These are phyloP conservation scores for Volvariella volvacea DNA, from an alignment of 1,284 basidiomycete genomes.

Conservation along the genomic window DNA sequence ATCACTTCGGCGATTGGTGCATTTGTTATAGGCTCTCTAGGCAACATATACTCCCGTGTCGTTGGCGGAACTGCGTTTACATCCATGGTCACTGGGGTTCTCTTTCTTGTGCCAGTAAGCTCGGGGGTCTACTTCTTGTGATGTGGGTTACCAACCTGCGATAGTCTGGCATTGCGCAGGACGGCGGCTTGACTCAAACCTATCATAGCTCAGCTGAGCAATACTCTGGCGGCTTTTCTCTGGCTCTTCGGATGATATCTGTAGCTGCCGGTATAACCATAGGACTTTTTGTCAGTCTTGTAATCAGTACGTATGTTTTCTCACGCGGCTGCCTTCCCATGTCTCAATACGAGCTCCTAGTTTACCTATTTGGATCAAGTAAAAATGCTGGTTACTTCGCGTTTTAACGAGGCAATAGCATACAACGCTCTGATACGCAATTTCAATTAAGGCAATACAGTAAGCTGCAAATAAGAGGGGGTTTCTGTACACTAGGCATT, in stretches of 20 bases:
- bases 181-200: constrained; percentile 72
- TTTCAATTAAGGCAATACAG: constrained; percentile 12
- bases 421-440: too few relatives aligned
- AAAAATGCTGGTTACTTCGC: constrained; percentile 74
- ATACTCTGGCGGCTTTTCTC: constrained; percentile 61
- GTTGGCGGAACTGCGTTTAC: constrained; percentile 81
- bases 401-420: constrained; percentile 42
- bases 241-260: constrained; percentile 74
- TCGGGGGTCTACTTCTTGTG: constrained; percentile 6
- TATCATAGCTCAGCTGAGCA: constrained; percentile 59
- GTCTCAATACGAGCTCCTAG: constrained; percentile 21
- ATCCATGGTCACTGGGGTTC: constrained; percentile 82
- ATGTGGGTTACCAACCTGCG: constrained; percentile 1
- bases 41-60: constrained; percentile 75
- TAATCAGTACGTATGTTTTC: constrained; percentile 35
- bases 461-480: constrained; percentile 6
- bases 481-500: constrained; percentile 9
- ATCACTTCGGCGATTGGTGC: constrained; percentile 75
- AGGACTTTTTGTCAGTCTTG: constrained; percentile 75
- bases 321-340: too few relatives aligned
- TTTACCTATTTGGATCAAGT: constrained; percentile 69
- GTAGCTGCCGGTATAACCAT: constrained; percentile 85
- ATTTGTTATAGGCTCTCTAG: constrained; percentile 73
- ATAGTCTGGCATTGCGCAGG: constrained; percentile 80
- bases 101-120: constrained; percentile 77